Percentiles rank a stretch among this genome's conserved stretches.
These are phyloP conservation scores for Beta macrorhiza DNA, from an alignment of 179 eudicot genomes.

Conservation along the genomic window DNA sequence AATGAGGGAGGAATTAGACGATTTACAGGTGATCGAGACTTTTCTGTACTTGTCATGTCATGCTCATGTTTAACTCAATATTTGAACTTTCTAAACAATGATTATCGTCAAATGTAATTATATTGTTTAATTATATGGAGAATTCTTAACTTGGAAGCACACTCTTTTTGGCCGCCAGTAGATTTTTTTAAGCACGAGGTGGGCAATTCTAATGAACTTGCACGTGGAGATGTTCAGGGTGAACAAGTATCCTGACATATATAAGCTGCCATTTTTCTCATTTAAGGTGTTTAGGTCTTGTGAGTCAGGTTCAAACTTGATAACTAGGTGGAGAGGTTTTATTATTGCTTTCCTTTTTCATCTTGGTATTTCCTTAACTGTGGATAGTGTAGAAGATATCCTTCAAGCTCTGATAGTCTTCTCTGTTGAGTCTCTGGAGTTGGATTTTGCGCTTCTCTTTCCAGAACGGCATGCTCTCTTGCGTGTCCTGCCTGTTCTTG, in stretches of 20 bases:
- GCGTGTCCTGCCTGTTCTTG: conserved; percentile 90
- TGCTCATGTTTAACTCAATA: background rate
- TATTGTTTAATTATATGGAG: conserved; percentile 1
- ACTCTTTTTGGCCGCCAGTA: conserved; percentile 40
- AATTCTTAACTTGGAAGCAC: conserved; percentile 18
- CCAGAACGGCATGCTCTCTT: conserved; percentile 90
- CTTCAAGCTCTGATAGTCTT: conserved; percentile 96
- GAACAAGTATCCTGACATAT: conserved; percentile 79
- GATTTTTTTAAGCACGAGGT: conserved; percentile 97
- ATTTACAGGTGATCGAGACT: conserved; percentile 65
- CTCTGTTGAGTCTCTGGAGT: conserved; percentile 86
- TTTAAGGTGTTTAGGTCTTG: conserved; percentile 7
- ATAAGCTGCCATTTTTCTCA: conserved; percentile 11
- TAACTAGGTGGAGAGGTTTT: background rate
- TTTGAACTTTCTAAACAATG: background rate
- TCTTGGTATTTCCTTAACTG: conserved; percentile 49
- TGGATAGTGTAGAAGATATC: conserved; percentile 88
- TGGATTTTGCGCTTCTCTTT: conserved; percentile 93
- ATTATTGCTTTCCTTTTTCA: conserved; percentile 3
- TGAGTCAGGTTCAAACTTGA: background rate
- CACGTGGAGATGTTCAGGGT: conserved; percentile 99
- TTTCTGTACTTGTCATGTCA: conserved; percentile 11
- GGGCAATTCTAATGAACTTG: conserved; percentile 97
- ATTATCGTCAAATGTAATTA: background rate
- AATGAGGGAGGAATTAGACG: conserved; percentile 98